Evolutionary conservation across 2,329 filamentous ascomycete species (phyloP), one percentile per base, ranked within the genome.

Genomic region (Albophoma yamanashiensis): DNA sequence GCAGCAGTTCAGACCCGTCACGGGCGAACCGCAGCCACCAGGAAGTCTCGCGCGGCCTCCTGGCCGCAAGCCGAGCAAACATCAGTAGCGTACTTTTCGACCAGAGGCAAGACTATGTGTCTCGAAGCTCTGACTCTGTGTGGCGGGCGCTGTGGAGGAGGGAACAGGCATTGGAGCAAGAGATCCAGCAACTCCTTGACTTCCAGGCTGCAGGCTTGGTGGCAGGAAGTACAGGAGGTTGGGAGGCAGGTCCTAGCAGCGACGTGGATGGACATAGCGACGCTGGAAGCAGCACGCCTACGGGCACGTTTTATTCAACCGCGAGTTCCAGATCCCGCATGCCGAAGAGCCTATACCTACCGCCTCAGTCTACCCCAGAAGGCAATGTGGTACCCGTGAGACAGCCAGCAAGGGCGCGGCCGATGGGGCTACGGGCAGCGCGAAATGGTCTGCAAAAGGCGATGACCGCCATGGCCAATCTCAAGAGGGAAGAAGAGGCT

Each of bases 401-500:
- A 36, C 84, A 87, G 63, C 84, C 84, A 0, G 76, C 75, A 38
- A 63, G 65, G 20, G 66, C 74, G 52, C 79, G 78, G 59, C 82
- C 79, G 42, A 70, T 83, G 11, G 81, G 85, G 0, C 76, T 92
- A 17, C 78, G 79, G 36, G 79, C 81, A 22, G 87, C 88, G 1
- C 80, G 89, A n/a, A 78, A 79, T 36, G 87, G 85, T 0, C 80
- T 93, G 9, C 79, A 82, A 20, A 79, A 78, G 57, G 80, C 83
- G 56, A 88, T 92, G 70, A 75, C 79, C 3, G 82, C 85, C 58
- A 74, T 92, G 6, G 83, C 83, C 0, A 79, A 80, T 11, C 74
- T 92, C 34, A 91, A 91, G 68, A 76, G 77, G 4, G 87, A 91
- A 60, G 88, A 92, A 72, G 77, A 85, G n/a, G 76, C 79, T 0